Percentiles rank a stretch among this genome's conserved stretches.
Conservation (phyloP, 108 stramenopile genomes). For the Hondaea fermentalgiana region DNA sequence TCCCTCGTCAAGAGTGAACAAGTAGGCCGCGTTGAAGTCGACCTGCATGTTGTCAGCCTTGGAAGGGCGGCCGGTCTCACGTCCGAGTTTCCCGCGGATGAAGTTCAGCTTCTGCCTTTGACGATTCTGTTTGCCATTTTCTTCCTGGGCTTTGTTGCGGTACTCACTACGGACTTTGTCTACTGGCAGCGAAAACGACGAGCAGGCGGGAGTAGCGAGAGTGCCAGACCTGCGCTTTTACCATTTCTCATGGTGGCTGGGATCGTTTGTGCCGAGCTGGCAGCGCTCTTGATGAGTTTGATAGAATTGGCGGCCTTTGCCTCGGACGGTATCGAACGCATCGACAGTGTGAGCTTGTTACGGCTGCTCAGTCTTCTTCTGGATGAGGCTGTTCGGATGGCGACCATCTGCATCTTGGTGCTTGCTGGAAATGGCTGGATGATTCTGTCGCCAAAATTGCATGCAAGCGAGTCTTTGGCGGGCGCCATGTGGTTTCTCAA, state of each 20-base stretch:
- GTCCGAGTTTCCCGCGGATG: not conserved
- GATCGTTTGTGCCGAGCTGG: not conserved
- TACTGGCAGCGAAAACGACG: too few relatives aligned
- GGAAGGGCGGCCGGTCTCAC: not conserved
- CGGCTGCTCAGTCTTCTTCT: not conserved
- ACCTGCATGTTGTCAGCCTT: not conserved
- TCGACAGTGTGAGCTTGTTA: not conserved
- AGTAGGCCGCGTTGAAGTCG: not conserved
- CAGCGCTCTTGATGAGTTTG: not conserved
- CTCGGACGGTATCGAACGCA: not conserved
- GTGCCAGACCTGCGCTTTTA: not conserved
- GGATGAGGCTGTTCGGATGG: not conserved
- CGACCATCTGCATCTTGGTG: not conserved
- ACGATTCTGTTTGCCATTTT: not conserved
- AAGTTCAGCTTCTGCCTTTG: not conserved
- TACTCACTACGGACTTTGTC: not conserved
- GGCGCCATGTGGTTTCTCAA: not conserved
- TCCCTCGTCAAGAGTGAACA: not conserved
- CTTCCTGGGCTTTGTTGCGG: not conserved
- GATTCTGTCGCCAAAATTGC: not conserved
- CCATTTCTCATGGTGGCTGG: not conserved
- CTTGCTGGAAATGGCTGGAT: not conserved
- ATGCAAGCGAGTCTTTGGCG: not conserved
- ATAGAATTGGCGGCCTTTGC: not conserved
- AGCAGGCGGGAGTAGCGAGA: too few relatives aligned